Evolutionary conservation across 208 protist species (phyloP).

Genomic region (Trypanosoma conorhini): DNA sequence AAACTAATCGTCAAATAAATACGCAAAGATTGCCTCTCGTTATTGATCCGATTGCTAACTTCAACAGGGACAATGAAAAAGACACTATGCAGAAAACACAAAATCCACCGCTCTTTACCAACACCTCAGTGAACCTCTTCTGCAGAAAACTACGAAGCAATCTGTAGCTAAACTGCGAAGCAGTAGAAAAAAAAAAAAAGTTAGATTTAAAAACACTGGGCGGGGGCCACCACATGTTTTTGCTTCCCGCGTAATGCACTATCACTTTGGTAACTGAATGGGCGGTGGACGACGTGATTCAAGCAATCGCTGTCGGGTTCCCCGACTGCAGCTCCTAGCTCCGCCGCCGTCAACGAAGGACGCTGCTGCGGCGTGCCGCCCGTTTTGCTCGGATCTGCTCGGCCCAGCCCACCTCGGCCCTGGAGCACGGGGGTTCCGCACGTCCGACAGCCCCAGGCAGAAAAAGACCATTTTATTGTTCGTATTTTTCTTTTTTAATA

Average conservation of each 20-base stretch:
- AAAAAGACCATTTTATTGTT: not conserved
- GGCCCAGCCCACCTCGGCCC: not conserved
- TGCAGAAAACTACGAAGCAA: too few species aligned
- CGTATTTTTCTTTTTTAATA: not conserved
- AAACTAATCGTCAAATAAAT: not conserved
- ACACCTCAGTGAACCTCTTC: too few species aligned
- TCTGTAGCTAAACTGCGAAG: too few species aligned
- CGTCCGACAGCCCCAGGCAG: not conserved
- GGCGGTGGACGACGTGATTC: conserved; percentile 37
- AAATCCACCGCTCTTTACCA: too few species aligned
- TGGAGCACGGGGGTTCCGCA: not conserved
- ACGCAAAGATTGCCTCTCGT: not conserved
- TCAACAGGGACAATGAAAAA: too few species aligned
- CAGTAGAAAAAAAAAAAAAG: too few species aligned
- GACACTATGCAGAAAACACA: too few species aligned
- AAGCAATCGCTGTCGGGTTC: conserved; percentile 32
- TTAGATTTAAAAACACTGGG: too few species aligned
- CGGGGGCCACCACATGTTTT: too few species aligned
- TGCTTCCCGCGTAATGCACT: too few species aligned
- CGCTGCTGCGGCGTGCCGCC: not conserved
- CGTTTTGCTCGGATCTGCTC: not conserved
- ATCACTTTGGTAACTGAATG: conserved; percentile 15
- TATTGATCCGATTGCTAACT: too few species aligned
- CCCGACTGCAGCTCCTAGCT: conserved; percentile 1
- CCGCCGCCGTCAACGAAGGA: not conserved